Evolutionary conservation across 2,329 filamentous ascomycete genomes (phyloP).

Genomic region (Talaromyces atroroseus): DNA sequence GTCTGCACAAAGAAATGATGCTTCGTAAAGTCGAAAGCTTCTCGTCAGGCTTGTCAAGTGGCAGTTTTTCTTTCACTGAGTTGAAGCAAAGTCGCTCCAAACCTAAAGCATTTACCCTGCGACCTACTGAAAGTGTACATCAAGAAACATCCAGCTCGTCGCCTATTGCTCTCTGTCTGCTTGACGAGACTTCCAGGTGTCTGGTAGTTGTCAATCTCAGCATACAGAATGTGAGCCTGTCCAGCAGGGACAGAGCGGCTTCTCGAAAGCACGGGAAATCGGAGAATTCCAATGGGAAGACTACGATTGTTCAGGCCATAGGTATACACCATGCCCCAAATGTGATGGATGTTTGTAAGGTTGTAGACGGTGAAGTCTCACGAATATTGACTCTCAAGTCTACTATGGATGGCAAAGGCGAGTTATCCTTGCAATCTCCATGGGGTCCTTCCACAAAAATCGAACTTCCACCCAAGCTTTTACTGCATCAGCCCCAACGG

Average conservation of each 20-base stretch:
- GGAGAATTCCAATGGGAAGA: constrained; percentile 20
- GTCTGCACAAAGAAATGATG: constrained; percentile 65
- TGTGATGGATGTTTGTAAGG: constrained; percentile 66
- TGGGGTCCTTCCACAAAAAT: constrained; percentile 68
- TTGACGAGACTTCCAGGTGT: constrained; percentile 62
- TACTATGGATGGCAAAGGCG: constrained; percentile 57
- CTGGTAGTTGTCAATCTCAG: constrained; percentile 63
- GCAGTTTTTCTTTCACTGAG: constrained; percentile 23
- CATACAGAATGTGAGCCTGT: constrained; percentile 40
- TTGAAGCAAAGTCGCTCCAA: constrained; percentile 21
- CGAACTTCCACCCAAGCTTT: constrained; percentile 54
- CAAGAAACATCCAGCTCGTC: constrained; percentile 27
- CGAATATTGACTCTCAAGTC: constrained; percentile 67
- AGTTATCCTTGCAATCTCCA: constrained; percentile 67
- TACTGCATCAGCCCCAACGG: constrained; percentile 55
- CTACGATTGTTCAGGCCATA: constrained; percentile 32
- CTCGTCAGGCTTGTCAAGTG: constrained; percentile 46
- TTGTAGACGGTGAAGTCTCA: constrained; percentile 61
- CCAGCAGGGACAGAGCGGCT: constrained; percentile 23
- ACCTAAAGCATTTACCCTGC: constrained; percentile 59
- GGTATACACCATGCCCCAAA: constrained; percentile 57
- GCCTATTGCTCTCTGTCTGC: constrained; percentile 54
- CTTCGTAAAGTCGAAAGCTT: constrained; percentile 66
- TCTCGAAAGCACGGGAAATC: constrained; percentile 24
- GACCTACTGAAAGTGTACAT: constrained; percentile 37